These are phyloP conservation scores for Dentiscutata heterogama DNA, from an alignment of 371 early-diverging fungal genomes.

Conservation along the genomic window DNA sequence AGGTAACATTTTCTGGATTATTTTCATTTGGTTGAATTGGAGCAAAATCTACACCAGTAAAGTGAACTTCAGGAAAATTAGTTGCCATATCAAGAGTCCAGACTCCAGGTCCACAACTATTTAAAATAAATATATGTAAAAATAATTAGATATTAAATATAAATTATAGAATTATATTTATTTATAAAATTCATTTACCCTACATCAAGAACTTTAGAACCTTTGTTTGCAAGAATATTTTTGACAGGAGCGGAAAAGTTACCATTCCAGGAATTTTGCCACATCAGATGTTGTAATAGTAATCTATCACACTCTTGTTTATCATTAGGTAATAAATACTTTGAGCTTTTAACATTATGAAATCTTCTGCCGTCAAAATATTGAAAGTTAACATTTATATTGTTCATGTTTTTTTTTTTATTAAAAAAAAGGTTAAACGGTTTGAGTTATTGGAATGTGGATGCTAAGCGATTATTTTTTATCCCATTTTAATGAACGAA, in stretches of 20 bases:
- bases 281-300: conserved; percentile 8
- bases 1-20: conserved; percentile 8
- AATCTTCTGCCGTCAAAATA: conserved; percentile 10
- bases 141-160: neutral
- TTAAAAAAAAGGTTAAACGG: no score
- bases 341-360: neutral
- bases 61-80: neutral
- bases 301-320: conserved; percentile 30
- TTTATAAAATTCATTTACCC: neutral
- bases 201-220: conserved; percentile 18
- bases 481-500: no score
- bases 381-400: neutral
- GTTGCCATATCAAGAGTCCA: conserved; percentile 11
- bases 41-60: conserved; percentile 13
- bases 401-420: no score
- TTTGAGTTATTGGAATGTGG: no score
- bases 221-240: neutral
- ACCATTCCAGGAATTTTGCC: neutral
- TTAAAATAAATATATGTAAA: no score
- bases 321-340: conserved; percentile 30
- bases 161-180: no score
- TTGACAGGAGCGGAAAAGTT: conserved; percentile 31
- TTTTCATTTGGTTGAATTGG: neutral
- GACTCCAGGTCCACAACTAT: conserved; percentile 20
- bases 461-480: no score